Evolutionary conservation across 805 yeast genomes (phyloP).

Genomic region (Komagataella pseudopastoris): DNA sequence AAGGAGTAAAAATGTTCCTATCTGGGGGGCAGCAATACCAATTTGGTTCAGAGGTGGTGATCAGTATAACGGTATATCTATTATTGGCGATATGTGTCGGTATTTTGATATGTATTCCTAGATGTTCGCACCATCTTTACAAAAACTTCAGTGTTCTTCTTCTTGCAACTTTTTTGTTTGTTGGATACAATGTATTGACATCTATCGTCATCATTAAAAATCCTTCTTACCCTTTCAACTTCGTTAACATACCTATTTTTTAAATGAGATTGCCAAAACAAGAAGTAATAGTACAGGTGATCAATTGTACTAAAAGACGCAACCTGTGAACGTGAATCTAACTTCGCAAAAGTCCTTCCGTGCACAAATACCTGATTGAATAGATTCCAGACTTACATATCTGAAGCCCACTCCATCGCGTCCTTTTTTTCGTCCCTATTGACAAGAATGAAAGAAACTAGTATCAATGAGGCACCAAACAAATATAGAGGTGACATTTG

Average conservation of each 20-base stretch:
- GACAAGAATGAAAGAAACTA: conserved; percentile 71
- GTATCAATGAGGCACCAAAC: conserved; percentile 70
- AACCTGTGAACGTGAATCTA: background rate
- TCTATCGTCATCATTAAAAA: conserved; percentile 32
- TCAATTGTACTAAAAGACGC: background rate
- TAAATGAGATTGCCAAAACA: background rate
- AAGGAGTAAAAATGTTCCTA: conserved; percentile 36
- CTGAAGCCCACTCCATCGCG: conserved; percentile 3
- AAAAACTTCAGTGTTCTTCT: conserved; percentile 9
- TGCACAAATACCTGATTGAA: background rate
- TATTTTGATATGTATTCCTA: conserved; percentile 24
- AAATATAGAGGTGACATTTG: conserved; percentile 48
- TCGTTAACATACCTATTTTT: conserved; percentile 6
- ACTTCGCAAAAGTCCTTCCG: background rate
- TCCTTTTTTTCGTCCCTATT: conserved; percentile 70
- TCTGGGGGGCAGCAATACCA: conserved; percentile 59
- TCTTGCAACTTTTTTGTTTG: conserved; percentile 18
- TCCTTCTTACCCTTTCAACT: conserved; percentile 29
- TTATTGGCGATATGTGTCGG: conserved; percentile 28
- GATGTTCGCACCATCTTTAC: background rate
- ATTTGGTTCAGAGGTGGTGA: conserved; percentile 52
- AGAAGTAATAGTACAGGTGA: too few relatives aligned
- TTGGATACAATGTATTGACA: conserved; percentile 25
- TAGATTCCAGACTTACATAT: background rate
- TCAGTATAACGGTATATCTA: conserved; percentile 37